These are phyloP conservation scores for Botrytis porri DNA, from an alignment of 2,329 filamentous ascomycete species.

Conservation along the genomic window DNA sequence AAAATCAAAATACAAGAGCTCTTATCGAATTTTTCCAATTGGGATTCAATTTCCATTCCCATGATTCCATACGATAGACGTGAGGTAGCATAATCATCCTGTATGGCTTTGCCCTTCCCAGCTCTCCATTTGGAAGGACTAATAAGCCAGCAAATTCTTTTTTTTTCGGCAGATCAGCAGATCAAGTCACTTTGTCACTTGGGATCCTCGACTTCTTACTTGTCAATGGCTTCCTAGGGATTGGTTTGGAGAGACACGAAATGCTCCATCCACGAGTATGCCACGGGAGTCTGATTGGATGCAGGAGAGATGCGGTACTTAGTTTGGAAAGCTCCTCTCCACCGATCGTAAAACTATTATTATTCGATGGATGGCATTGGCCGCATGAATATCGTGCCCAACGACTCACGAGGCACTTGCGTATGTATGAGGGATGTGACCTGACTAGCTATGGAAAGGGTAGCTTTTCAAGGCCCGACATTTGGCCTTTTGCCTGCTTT, in stretches of 20 bases:
- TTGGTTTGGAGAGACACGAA: not conserved
- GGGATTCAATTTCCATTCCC: not conserved
- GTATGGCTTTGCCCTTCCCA: not conserved
- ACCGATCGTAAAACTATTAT: not conserved
- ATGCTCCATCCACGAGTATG: not conserved
- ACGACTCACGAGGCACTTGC: not conserved
- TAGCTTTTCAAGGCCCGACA: not conserved
- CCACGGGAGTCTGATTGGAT: not conserved
- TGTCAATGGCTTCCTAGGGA: conserved; percentile 6
- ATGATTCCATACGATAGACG: not conserved
- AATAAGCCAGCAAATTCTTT: not conserved
- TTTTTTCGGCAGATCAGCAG: conserved; percentile 11
- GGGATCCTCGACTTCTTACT: conserved; percentile 8
- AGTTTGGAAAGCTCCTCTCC: not conserved
- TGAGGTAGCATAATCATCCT: not conserved
- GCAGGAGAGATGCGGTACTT: not conserved
- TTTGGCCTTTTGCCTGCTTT: conserved; percentile 6
- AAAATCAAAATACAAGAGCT: not conserved
- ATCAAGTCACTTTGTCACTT: conserved; percentile 6
- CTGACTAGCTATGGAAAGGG: conserved; percentile 1
- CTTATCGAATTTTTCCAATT: conserved; percentile 6
- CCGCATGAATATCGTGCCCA: conserved; percentile 7
- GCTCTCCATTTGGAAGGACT: conserved; percentile 1
- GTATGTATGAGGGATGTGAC: not conserved
- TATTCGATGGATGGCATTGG: conserved; percentile 3